These are phyloP conservation scores for Agrocybe pediades DNA, from an alignment of 768 basidiomycete genomes.

Conservation along the genomic window DNA sequence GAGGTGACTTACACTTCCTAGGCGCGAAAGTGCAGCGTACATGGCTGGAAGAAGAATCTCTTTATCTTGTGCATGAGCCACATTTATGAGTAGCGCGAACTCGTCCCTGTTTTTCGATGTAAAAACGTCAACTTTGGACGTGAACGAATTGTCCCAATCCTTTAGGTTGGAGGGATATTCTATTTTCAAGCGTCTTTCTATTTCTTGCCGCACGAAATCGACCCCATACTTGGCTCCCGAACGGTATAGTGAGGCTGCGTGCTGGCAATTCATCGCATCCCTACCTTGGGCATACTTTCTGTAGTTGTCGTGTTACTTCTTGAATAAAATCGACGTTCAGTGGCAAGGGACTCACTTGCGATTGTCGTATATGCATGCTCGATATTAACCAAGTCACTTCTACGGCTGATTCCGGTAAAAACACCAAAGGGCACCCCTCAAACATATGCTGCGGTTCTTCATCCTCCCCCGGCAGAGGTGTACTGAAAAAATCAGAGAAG, in stretches of 20 bases:
- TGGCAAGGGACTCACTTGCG: no score
- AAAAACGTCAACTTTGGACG: neutral
- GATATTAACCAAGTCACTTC: neutral
- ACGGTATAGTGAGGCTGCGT: neutral
- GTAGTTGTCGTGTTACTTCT: neutral
- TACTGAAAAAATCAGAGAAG: constrained; percentile 2
- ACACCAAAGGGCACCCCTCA: neutral
- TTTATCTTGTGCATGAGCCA: neutral
- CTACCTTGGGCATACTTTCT: no score
- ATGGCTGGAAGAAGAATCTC: neutral
- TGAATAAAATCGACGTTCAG: neutral
- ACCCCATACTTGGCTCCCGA: neutral
- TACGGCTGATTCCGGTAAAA: neutral
- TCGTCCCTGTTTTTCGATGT: neutral
- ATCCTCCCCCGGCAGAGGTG: neutral
- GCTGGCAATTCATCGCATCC: no score
- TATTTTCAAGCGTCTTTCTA: neutral
- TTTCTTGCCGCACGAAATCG: neutral
- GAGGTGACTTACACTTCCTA: neutral
- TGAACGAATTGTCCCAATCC: neutral
- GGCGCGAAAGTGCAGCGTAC: neutral
- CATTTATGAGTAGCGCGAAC: no score
- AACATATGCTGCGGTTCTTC: no score
- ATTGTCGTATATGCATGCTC: neutral
- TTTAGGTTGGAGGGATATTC: neutral